phyloP scores from a whole-genome alignment of 768 basidiomycete genomes.

The Pholiota conissans region DNA sequence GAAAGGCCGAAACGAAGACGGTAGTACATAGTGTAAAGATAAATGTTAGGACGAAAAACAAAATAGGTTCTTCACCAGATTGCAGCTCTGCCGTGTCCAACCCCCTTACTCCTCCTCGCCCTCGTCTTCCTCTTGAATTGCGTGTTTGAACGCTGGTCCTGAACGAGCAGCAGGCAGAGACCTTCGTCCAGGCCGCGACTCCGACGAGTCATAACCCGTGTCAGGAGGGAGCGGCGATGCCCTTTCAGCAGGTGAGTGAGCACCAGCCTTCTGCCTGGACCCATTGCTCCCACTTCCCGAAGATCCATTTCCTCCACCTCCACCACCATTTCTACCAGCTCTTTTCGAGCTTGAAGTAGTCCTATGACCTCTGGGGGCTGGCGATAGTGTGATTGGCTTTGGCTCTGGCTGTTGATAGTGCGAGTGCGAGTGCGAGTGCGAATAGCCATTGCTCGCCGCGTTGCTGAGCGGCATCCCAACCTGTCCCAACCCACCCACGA shows the following conservation, averaged over 20 bases:
- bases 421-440: slow-evolving; percentile 9
- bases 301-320: slow-evolving; percentile 15
- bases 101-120: slow-evolving; percentile 65
- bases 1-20: neutral
- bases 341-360: slow-evolving; percentile 8
- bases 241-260: slow-evolving; percentile 62
- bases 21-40: slow-evolving; percentile 4
- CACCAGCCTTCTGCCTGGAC: slow-evolving; percentile 41
- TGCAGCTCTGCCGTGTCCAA: neutral
- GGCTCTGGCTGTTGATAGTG: slow-evolving; percentile 31
- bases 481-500: slow-evolving; percentile 81
- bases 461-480: slow-evolving; percentile 31
- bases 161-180: slow-evolving; percentile 68
- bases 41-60: slow-evolving; percentile 6
- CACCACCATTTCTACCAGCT: neutral
- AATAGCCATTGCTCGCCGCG: neutral
- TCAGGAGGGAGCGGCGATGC: slow-evolving; percentile 62
- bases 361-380: slow-evolving; percentile 50
- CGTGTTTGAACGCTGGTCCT: slow-evolving; percentile 69
- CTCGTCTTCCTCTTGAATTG: slow-evolving; percentile 87
- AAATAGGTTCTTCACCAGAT: neutral
- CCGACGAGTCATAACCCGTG: slow-evolving; percentile 43
- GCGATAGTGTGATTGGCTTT: slow-evolving; percentile 45
- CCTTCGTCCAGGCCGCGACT: slow-evolving; percentile 57
- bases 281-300: slow-evolving; percentile 23